Evolutionary conservation across 1,284 basidiomycete genomes (phyloP).

Genomic region (Austroboletus novae-zelandiae): DNA sequence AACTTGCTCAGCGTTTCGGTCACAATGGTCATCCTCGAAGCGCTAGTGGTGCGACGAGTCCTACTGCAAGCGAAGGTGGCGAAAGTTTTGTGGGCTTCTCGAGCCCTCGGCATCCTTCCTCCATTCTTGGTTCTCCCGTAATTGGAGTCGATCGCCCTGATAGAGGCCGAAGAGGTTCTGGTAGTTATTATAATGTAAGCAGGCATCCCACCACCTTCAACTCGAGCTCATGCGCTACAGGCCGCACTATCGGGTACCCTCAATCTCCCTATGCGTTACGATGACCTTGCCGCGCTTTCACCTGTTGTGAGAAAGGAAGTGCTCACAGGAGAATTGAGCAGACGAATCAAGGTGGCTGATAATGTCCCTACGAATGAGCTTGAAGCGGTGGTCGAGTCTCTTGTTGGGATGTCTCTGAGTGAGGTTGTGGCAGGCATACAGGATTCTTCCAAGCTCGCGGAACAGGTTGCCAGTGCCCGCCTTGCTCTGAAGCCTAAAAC

Average conservation of each 20-base stretch:
- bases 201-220: background rate
- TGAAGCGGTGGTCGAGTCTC: constrained; percentile 63
- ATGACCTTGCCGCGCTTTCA: constrained; percentile 75
- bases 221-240: constrained; percentile 35
- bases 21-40: constrained; percentile 75
- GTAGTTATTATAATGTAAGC: constrained; percentile 77
- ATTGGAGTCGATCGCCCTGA: constrained; percentile 54
- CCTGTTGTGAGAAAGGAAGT: constrained; percentile 83
- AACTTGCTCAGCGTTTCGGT: constrained; percentile 75
- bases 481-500: constrained; percentile 41
- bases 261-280: constrained; percentile 76
- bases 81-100: constrained; percentile 70
- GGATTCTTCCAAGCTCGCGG: constrained; percentile 59
- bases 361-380: constrained; percentile 53
- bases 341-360: constrained; percentile 63
- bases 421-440: constrained; percentile 77
- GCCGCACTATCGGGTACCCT: constrained; percentile 75
- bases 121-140: constrained; percentile 54
- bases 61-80: constrained; percentile 74
- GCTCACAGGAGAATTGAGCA: constrained; percentile 75
- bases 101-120: constrained; percentile 61
- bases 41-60: constrained; percentile 77
- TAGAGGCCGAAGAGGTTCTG: constrained; percentile 69
- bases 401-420: constrained; percentile 66
- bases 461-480: constrained; percentile 56